These are phyloP conservation scores for Termitomyces sp. DNA, from an alignment of 768 basidiomycete genomes.

Conservation along the genomic window DNA sequence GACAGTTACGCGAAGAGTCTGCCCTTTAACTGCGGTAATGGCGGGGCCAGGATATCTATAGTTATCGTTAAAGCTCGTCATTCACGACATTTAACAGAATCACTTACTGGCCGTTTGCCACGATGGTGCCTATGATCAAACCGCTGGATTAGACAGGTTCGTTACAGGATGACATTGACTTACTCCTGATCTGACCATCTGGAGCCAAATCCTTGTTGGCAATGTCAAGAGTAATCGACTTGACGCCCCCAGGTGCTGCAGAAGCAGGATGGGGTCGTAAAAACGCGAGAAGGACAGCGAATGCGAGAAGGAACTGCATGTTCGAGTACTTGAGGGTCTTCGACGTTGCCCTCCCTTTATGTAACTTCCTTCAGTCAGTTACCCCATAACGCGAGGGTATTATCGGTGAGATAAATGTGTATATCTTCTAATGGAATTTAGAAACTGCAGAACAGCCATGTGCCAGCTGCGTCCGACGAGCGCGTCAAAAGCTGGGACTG, in stretches of 20 bases:
- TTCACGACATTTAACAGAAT: not conserved
- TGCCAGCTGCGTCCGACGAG: not conserved
- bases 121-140: conserved; percentile 13
- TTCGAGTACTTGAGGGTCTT: conserved; percentile 6
- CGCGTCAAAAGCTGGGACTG: not conserved
- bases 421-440: not conserved
- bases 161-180: not conserved
- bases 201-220: conserved; percentile 35
- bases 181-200: conserved; percentile 32
- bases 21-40: conserved; percentile 37
- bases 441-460: not conserved
- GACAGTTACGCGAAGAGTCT: conserved; percentile 36
- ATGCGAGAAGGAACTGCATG: conserved; percentile 19
- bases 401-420: not conserved
- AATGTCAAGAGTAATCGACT: conserved; percentile 28
- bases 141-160: not conserved
- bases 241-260: conserved; percentile 8
- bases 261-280: conserved; percentile 8
- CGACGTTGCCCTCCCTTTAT: conserved; percentile 2
- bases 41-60: conserved; percentile 39
- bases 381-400: not conserved
- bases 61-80: not conserved
- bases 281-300: conserved; percentile 14
- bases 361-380: not conserved
- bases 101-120: conserved; percentile 19